phyloP scores from a whole-genome alignment of 768 basidiomycete species.

The Tulasnella sp. region DNA sequence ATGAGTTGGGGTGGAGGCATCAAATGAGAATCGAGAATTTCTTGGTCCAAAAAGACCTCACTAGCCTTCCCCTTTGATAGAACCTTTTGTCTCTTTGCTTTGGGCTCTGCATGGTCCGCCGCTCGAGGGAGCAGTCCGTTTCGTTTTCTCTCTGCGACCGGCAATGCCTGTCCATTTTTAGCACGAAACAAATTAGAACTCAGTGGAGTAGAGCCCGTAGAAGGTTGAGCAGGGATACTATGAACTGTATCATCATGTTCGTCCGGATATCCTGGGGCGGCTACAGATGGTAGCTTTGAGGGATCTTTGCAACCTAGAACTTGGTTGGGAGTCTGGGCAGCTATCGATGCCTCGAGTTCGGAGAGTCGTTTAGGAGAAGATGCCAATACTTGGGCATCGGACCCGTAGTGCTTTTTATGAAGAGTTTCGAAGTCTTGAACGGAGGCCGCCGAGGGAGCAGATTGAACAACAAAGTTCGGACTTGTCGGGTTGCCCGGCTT shows the following conservation, averaged over 20 bases:
- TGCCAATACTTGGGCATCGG: not conserved
- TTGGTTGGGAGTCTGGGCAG: not conserved
- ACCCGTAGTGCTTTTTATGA: too few species aligned
- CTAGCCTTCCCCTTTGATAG: not conserved
- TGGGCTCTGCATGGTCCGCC: not conserved
- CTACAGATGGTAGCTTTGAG: not conserved
- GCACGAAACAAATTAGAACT: not conserved
- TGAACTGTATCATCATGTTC: not conserved
- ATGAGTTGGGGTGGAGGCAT: not conserved
- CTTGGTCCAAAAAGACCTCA: not conserved
- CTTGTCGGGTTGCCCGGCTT: not conserved
- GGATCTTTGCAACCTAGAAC: not conserved
- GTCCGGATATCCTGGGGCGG: too few species aligned
- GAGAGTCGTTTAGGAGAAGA: not conserved
- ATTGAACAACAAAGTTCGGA: conserved; percentile 16
- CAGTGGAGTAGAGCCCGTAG: not conserved
- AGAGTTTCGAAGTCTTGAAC: not conserved
- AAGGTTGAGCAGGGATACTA: not conserved
- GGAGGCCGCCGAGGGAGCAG: not conserved
- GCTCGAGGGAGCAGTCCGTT: not conserved
- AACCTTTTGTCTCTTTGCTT: not conserved
- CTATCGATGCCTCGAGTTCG: not conserved
- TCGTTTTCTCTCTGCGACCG: not conserved
- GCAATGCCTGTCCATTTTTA: not conserved
- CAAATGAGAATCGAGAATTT: not conserved